Evolutionary conservation across 225 moss, liverwort and hornwort genomes (phyloP).

Genomic region (Physcomitrium patens): DNA sequence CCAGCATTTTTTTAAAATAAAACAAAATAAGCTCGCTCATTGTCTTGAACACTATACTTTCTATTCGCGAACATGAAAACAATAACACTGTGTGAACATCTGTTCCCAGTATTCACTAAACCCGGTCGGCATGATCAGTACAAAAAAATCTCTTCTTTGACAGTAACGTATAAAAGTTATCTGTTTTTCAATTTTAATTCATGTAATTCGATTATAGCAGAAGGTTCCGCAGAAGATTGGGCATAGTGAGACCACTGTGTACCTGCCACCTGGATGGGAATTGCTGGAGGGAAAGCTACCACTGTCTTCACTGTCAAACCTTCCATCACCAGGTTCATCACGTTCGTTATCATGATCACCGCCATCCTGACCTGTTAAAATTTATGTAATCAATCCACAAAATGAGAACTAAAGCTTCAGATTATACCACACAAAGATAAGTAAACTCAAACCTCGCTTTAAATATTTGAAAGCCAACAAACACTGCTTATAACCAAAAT

Average conservation of each 20-base stretch:
- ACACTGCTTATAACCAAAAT: too few species aligned
- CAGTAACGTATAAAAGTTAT: neutral
- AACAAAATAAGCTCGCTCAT: too few species aligned
- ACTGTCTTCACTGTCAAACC: constrained; percentile 61
- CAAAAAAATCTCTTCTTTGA: neutral
- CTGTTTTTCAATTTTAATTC: neutral
- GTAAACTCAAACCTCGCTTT: too few species aligned
- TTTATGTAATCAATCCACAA: neutral
- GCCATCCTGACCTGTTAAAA: constrained; percentile 45
- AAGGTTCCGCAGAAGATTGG: neutral
- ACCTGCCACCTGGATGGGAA: constrained; percentile 61
- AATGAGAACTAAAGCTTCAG: neutral
- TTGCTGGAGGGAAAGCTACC: constrained; percentile 64
- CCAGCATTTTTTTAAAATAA: neutral
- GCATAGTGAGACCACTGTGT: neutral
- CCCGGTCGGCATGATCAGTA: neutral
- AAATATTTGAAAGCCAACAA: neutral
- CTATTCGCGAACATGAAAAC: too few species aligned
- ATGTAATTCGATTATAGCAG: neutral
- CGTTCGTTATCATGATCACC: constrained; percentile 51
- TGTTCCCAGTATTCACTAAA: neutral
- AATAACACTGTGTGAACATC: too few species aligned
- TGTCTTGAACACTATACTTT: too few species aligned
- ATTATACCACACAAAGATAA: neutral
- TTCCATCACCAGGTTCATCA: constrained; percentile 47